Evolutionary conservation across 2,329 filamentous ascomycete species (phyloP).

Genomic region (Calycina herbarum): DNA sequence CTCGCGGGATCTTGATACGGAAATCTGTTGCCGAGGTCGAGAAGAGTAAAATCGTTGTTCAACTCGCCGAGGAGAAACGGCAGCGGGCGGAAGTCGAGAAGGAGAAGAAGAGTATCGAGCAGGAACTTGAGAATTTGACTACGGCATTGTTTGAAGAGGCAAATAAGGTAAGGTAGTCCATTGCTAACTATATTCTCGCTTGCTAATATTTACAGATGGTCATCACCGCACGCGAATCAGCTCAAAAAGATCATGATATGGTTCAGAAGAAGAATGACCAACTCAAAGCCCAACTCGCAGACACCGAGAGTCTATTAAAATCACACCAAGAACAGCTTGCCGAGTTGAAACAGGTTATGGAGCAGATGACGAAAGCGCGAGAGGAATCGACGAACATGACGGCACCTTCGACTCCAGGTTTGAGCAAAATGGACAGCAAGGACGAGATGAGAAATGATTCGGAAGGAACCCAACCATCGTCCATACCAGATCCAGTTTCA

Average conservation of each 20-base stretch:
- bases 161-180: conserved; percentile 63
- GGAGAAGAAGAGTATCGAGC: conserved; percentile 86
- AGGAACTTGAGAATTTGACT: conserved; percentile 87
- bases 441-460: conserved; percentile 46
- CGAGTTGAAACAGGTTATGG: conserved; percentile 90
- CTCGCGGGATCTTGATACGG: conserved; percentile 73
- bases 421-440: conserved; percentile 65
- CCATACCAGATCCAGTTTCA: conserved; percentile 45
- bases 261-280: conserved; percentile 85
- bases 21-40: conserved; percentile 74
- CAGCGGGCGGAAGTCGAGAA: conserved; percentile 66
- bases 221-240: conserved; percentile 84
- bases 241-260: conserved; percentile 78
- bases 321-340: conserved; percentile 92
- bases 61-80: conserved; percentile 64
- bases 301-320: conserved; percentile 80
- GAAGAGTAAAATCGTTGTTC: conserved; percentile 58
- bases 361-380: conserved; percentile 73
- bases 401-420: conserved; percentile 71
- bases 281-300: conserved; percentile 78
- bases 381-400: conserved; percentile 74
- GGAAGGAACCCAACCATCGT: conserved; percentile 29
- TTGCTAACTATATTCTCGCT: conserved; percentile 49
- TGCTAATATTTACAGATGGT: conserved; percentile 92
- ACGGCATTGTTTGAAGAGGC: conserved; percentile 96